Conservation (phyloP, 257 asterid species). For the Solanum sparsipilum region DNA sequence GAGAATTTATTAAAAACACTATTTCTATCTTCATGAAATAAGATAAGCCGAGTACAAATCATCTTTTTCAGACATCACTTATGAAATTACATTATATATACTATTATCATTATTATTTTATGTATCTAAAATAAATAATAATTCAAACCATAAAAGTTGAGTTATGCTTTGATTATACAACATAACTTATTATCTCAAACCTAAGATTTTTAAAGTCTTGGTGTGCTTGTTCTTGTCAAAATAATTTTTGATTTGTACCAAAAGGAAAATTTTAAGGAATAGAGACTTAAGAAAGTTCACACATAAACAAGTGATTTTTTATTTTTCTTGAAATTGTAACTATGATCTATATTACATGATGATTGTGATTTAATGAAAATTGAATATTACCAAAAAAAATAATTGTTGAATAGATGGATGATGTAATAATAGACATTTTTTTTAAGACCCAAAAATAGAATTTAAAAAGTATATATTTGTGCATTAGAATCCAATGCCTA, state of each 20-base stretch:
- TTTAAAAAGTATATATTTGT: not conserved
- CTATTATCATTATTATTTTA: not conserved
- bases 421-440: not conserved
- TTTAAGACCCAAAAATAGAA: not conserved
- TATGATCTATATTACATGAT: not conserved
- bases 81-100: not conserved
- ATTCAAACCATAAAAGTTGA: not conserved
- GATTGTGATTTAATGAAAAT: not conserved
- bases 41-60: not conserved
- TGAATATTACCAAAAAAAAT: not conserved
- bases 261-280: not conserved
- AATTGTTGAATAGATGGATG: not conserved
- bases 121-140: not conserved
- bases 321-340: not conserved
- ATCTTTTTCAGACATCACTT: not conserved
- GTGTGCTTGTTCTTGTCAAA: not conserved
- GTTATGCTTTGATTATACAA: not conserved
- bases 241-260: not conserved
- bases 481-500: not conserved
- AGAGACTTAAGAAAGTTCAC: not conserved
- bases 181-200: not conserved
- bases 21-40: not conserved
- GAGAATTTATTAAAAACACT: not conserved
- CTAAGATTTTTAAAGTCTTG: not conserved
- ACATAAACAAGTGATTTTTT: not conserved